Percentiles rank a stretch among this genome's conserved stretches.
These are phyloP conservation scores for Malus sylvestris DNA, from an alignment of 306 rosid genomes.

Conservation along the genomic window DNA sequence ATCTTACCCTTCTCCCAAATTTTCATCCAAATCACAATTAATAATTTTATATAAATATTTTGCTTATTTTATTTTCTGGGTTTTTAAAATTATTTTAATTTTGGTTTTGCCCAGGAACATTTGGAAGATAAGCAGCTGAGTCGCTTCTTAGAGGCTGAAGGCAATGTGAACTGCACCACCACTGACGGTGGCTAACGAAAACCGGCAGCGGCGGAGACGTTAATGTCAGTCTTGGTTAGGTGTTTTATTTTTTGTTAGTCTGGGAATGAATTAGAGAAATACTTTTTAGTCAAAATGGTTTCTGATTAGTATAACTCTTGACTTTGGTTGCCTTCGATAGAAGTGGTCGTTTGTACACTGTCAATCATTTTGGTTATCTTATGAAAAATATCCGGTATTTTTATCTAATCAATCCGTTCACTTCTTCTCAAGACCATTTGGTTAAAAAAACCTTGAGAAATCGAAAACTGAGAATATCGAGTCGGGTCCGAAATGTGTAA, in stretches of 20 bases:
- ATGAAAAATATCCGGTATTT: too few species aligned
- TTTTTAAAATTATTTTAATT: background rate
- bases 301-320: too few species aligned
- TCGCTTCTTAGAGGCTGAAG: slow-evolving; percentile 68
- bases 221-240: too few species aligned
- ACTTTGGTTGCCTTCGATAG: too few species aligned
- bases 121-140: slow-evolving; percentile 64
- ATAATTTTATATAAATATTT: background rate
- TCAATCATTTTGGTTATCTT: too few species aligned
- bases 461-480: background rate
- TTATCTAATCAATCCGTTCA: too few species aligned
- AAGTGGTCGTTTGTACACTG: too few species aligned
- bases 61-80: background rate
- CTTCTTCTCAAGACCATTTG: too few species aligned
- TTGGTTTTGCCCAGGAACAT: slow-evolving; percentile 41
- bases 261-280: background rate
- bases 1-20: background rate
- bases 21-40: background rate
- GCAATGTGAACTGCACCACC: slow-evolving; percentile 1
- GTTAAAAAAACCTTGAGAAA: background rate
- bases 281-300: too few species aligned
- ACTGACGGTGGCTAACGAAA: slow-evolving; percentile 18
- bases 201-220: background rate
- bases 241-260: background rate
- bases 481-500: too few species aligned